Evolutionary conservation across 2,329 filamentous ascomycete species (phyloP).

Genomic region (Sclerotinia trifoliorum): DNA sequence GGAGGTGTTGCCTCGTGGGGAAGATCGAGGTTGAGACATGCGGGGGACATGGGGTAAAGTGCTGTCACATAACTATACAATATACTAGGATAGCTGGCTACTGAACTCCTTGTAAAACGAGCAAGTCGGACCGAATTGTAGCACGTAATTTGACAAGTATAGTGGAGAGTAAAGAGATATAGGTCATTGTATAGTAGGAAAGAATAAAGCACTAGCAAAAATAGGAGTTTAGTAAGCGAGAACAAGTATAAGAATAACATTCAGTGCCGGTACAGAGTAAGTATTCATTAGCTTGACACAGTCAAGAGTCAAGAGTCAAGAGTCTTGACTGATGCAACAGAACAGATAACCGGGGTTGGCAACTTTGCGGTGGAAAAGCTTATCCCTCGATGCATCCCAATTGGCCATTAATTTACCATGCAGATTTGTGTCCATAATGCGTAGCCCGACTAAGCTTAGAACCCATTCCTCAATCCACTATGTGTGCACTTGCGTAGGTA

Average conservation of each 20-base stretch:
- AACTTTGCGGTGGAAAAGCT: neutral
- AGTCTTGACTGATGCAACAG: neutral
- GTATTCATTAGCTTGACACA: neutral
- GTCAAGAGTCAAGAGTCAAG: neutral
- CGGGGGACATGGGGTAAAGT: conserved; percentile 20
- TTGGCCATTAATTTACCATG: neutral
- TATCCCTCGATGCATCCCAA: neutral
- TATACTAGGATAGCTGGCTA: conserved; percentile 10
- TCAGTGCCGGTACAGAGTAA: no score
- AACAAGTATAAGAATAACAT: neutral
- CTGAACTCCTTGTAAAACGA: conserved; percentile 15
- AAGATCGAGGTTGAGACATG: conserved; percentile 20
- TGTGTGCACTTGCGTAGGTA: conserved; percentile 12
- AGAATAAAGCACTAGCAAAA: neutral
- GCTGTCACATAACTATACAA: conserved; percentile 8
- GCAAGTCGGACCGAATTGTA: conserved; percentile 23
- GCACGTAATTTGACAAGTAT: neutral
- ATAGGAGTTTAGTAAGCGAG: neutral
- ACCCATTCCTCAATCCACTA: neutral
- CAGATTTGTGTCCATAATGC: neutral
- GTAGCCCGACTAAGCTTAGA: neutral
- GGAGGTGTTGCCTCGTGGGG: conserved; percentile 19
- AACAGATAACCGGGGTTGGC: neutral
- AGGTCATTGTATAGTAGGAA: neutral
- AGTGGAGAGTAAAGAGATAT: no score